Base-by-base conservation (phyloP, 768 basidiomycete species). In the Macrolepiota dolichaula region DNA sequence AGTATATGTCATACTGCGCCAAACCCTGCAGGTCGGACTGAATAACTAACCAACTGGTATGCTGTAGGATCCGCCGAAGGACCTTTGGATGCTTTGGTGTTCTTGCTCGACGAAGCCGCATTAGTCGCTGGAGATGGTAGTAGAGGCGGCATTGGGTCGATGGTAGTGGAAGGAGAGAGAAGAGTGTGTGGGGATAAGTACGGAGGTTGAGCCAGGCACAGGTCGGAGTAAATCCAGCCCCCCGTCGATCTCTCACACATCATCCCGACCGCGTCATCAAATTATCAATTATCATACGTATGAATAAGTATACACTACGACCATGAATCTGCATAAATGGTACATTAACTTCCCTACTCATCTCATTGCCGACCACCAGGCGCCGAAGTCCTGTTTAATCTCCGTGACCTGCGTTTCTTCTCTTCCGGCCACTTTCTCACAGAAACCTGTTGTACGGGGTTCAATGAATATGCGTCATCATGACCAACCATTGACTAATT, bases 41-140 rank as follows among this genome's bases (percentile, higher is more conserved):
- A 24, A 22, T 59, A 36, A 61, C 68, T 51, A 71, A 84, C 84
- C 61, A 85, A 71, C 57, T 81, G 76, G 63, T 77, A 78, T 19
- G 81, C 77, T 7, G 74, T 76, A 0, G 73, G 71, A 51, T 73
- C 73, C 3, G 71, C 66, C 32, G 76, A 59, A 24, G 70, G 35
- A 3, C 36, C 24, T 54, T 55, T 61, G 22, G 59, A 44, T 19
- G 44, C 29, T 60, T 60, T 60, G 29, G 32, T 12, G 19, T 32
- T 49, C 36, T 40, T 59, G 15, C 47, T 60, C 38, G 51, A 38
- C 22, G 50, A 44, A 32, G 17, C 42, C 32, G 13, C 51, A 42
- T 19, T 29, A 15, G 53, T 53, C 13, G 27, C 35, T 22, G 59
- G 17, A 35, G 40, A 2, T 47, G 29, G 38, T 12, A 35, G 29